Evolutionary conservation across 768 basidiomycete genomes (phyloP).

Genomic region (Tulasnella calospora): DNA sequence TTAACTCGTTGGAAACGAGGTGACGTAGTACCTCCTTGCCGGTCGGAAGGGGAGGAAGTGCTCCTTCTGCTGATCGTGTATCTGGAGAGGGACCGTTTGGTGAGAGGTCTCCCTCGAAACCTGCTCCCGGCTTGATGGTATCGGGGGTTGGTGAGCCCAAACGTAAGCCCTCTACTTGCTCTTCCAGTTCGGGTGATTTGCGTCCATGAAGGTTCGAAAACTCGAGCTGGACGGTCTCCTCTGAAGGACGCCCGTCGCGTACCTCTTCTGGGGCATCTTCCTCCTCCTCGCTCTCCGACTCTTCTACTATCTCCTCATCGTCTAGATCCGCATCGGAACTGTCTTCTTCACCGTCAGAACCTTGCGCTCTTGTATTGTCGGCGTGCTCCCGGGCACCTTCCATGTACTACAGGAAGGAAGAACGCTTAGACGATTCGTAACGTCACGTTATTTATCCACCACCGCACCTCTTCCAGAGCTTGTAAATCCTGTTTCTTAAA

Average conservation of each 20-base stretch:
- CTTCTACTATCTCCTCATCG: conserved; percentile 27
- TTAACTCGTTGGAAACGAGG: conserved; percentile 58
- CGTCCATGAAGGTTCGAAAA: background rate
- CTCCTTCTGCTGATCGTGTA: background rate
- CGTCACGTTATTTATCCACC: too few species aligned
- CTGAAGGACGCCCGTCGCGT: conserved; percentile 29
- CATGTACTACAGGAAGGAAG: background rate
- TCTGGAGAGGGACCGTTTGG: background rate
- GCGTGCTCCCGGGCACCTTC: background rate
- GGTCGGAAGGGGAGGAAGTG: background rate
- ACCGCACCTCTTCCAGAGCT: conserved; percentile 73
- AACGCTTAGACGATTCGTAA: background rate
- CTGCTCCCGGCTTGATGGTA: background rate
- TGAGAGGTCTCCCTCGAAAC: background rate
- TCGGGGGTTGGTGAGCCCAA: background rate
- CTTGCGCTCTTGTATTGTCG: conserved; percentile 32
- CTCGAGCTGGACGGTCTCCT: conserved; percentile 25
- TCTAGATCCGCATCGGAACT: conserved; percentile 37
- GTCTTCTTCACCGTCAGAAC: conserved; percentile 39
- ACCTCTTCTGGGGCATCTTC: conserved; percentile 19
- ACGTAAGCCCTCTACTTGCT: background rate
- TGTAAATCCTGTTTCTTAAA: conserved; percentile 81
- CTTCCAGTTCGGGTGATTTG: background rate
- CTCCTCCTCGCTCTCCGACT: conserved; percentile 29
- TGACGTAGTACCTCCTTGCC: conserved; percentile 31